A percentile compares a stretch with the other conserved stretches of the same genome.
phyloP scores from a whole-genome alignment of 352 stramenopile genomes.

The Aphanomyces invadans region DNA sequence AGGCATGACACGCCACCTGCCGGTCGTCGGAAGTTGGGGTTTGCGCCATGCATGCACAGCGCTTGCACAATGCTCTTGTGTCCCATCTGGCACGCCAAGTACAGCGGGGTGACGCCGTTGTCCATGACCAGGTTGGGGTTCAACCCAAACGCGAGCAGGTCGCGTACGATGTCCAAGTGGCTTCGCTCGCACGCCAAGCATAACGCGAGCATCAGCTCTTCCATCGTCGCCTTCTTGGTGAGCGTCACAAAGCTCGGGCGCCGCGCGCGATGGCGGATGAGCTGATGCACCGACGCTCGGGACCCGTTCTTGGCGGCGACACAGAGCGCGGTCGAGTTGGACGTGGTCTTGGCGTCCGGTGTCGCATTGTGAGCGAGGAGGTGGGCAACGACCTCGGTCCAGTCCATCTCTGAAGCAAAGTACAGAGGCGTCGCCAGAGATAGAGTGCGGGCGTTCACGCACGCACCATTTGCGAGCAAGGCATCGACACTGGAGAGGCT shows the following conservation, averaged over 20 bases:
- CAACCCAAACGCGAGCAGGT: conserved; percentile 48
- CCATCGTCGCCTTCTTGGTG: conserved; percentile 20
- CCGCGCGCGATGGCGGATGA: conserved; percentile 37
- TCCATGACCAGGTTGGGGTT: conserved; percentile 70
- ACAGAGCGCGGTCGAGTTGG: conserved; percentile 59
- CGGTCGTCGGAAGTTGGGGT: conserved; percentile 56
- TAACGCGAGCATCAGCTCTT: conserved; percentile 50
- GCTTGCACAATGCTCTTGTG: conserved; percentile 52
- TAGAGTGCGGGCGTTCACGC: conserved; percentile 55
- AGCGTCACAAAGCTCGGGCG: conserved; percentile 18
- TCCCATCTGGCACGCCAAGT: conserved; percentile 79
- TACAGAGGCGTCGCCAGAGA: conserved; percentile 68
- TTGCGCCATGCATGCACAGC: conserved; percentile 45
- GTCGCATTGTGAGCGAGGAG: conserved; percentile 44
- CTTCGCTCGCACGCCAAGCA: conserved; percentile 74
- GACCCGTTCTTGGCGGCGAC: conserved; percentile 74
- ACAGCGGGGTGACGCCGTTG: conserved; percentile 69
- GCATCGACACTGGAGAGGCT: conserved; percentile 36
- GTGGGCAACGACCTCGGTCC: conserved; percentile 55
- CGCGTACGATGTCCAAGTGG: conserved; percentile 50
- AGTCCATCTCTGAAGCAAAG: conserved; percentile 65
- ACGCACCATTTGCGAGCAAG: conserved; percentile 40
- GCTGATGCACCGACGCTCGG: conserved; percentile 38
- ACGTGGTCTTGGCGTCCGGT: conserved; percentile 36
- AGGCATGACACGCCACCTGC: conserved; percentile 61